Base-by-base conservation (phyloP, 192 early-diverging fungal genomes). In the Rhizophlyctis rosea region DNA sequence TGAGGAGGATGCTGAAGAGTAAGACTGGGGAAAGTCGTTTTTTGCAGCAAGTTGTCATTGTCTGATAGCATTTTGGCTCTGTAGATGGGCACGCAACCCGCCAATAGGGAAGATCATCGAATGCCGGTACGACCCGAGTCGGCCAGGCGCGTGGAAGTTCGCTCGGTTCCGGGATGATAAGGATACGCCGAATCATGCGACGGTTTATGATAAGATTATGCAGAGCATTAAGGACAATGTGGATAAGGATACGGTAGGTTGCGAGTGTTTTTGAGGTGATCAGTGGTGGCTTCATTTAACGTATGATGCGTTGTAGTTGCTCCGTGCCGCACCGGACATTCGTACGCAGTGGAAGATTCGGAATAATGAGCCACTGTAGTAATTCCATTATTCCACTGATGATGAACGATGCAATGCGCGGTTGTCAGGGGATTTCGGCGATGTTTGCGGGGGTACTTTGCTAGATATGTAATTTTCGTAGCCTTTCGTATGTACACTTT, bases 131-230 rank as follows among this genome's bases (percentile, higher is more conserved):
- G 84, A 86, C 59, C 78, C 80, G 14, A 47, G 73, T 4, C 79
- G 80, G 80, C 70, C 73, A 0, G 72, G 70, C 31, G 14, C 54
- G 27, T 84, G 82, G 82, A 54, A 72, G 34, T 84, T 84, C 59
- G 52, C 57, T 34, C 70, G 82, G 11, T 83, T 77, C 56, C 68
- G 82, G 11, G 76, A 81, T 54, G 82, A 84, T 64, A 84, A 84
- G 52, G 64, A 63, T 18, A 69, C 67, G 25, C 75, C 78, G n/a
- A 84, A 84, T 67, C 76, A 83, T 50, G 59, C 68, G 16, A 64
- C 51, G 16, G 70, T 67, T 23, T 77, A 77, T 58, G 21, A 63
- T 11, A 82, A 74, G 56, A 80, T 84, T 61, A 76, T 83, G 74
- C 53, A 73, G 28, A 77, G 74, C 28, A 84, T 84, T 47, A 14